These are phyloP conservation scores for Ananas comosus DNA, from an alignment of 176 grass and related monocot species.

Conservation along the genomic window DNA sequence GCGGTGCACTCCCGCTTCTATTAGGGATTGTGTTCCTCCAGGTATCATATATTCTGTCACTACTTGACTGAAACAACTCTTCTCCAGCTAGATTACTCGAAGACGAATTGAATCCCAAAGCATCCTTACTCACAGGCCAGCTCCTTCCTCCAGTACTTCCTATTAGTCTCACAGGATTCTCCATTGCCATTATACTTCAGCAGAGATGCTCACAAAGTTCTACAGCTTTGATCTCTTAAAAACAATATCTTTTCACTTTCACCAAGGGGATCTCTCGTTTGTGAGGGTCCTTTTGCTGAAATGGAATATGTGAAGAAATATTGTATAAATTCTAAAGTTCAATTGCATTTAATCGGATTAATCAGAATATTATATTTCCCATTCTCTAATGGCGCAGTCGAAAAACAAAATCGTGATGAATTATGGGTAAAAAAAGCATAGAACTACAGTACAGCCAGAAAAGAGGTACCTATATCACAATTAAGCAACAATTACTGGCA, in stretches of 20 bases:
- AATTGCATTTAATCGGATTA: no score
- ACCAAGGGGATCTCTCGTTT: background rate
- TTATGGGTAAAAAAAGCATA: no score
- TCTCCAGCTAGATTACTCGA: slow-evolving; percentile 45
- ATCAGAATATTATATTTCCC: no score
- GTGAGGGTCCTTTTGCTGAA: background rate
- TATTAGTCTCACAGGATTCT: slow-evolving; percentile 66
- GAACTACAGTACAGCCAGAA: no score
- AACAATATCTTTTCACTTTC: background rate
- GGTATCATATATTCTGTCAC: slow-evolving; percentile 34
- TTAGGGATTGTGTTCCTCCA: slow-evolving; percentile 55
- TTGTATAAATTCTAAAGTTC: no score
- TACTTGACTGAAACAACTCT: slow-evolving; percentile 48
- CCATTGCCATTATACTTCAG: slow-evolving; percentile 72
- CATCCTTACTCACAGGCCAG: slow-evolving; percentile 47
- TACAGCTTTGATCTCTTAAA: background rate
- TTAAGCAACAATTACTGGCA: no score
- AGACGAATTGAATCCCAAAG: slow-evolving; percentile 31
- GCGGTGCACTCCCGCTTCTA: slow-evolving; percentile 87
- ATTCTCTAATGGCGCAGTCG: no score
- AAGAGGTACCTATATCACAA: no score
- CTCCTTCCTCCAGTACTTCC: slow-evolving; percentile 40
- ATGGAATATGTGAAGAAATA: no score
- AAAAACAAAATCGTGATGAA: no score
- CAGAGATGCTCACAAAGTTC: background rate